Base-by-base conservation (phyloP, 345 rosid species). In the Sisymbrium irio region DNA sequence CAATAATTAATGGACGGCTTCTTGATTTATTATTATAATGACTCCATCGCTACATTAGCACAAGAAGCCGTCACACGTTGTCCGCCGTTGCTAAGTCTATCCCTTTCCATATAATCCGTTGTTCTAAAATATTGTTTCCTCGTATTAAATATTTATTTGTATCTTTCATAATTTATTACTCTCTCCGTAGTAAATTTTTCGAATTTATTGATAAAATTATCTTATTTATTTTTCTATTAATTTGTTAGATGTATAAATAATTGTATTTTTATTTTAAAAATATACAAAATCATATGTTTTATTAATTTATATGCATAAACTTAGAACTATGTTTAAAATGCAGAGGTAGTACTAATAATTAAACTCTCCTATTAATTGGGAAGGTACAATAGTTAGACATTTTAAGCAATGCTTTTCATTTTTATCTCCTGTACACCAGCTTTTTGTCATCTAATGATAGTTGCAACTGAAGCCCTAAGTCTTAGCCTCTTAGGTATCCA, bases 11-110 rank as follows among this genome's bases (percentile, higher is more conserved):
- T 59, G 62, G 79, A 60, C 74, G 63, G 79, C 56, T 51, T 50
- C 20, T 59, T 40, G 32, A 51, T n/a, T 41, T 61, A 33, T 27
- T 51, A 60, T 39, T 49, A 30, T 51, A 60, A 33, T 25, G 69
- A 33, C 65, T 45, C 44, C 50, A 18, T 57, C 45, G 44, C n/a
- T 20, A 20, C 39, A 44, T 20, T 55, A 45, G 33, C 60, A 56
- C 60, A 57, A 56, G 71, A 66, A 66, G 78, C 67, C 54, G 67
- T 66, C 62, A 74, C 66, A 74, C 60, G 67, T 40, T 58, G 62
- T 74, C 66, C 65, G 60, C 71, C 71, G 32, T 73, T 64, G 47
- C 61, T 1, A 28, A 65, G 58, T 65, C 67, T 65, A 65, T 57
- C 61, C 61, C 53, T 66, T 66, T 58, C 72, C 61, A 37, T 65